Base-by-base conservation (phyloP, 2,329 filamentous ascomycete species). In the Didymella arachidicola region DNA sequence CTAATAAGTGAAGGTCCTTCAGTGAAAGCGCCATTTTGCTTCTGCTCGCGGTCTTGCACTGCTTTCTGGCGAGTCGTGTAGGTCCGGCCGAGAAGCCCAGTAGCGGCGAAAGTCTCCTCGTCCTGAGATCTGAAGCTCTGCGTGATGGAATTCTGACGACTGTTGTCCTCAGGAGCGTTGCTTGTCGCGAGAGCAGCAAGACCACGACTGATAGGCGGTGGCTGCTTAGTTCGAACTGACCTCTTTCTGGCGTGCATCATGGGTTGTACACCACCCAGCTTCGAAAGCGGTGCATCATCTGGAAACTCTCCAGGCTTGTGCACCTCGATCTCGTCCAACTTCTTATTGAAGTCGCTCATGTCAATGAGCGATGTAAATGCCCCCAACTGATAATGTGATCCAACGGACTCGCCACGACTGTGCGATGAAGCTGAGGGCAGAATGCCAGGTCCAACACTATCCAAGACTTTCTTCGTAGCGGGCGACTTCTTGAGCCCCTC, bases 311-410 rank as follows among this genome's bases (percentile, higher is more conserved):
- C 68, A 6, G 66, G 62, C 42, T 57, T 62, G 47, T 65, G 67
- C 1, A 67, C 62, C 26, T 66, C 64, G 16, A 71, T 70, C 29
- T 68, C 58, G 36, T 72, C 68, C 16, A 70, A 51, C 27, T 66
- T 65, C 57, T 82, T 83, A 57, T 85, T 82, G 65, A 89, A 86
- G 7, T 83, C 80, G 38, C 83, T 80, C 69, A 87, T 77, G 59
- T 92, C 87, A 8, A 93, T 75, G 3, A 93, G 77, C 0, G 91
- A 89, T 64, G 86, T 82, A 74, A 90, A 90, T 1, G 85, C 83
- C 5, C 89, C 89, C 50, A 91, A 71, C 59, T 88, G 67, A 79
- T 86, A 81, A 82, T 90, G 53, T 79, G 85, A 67, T 74, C 81
- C 78, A 27, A 77, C 73, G 11, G 80, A 81, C 41, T 71, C 63